Evolutionary conservation across 768 basidiomycete genomes (phyloP), one percentile per base, ranked within the genome.

Genomic region (Hemileccinum rubropunctum): DNA sequence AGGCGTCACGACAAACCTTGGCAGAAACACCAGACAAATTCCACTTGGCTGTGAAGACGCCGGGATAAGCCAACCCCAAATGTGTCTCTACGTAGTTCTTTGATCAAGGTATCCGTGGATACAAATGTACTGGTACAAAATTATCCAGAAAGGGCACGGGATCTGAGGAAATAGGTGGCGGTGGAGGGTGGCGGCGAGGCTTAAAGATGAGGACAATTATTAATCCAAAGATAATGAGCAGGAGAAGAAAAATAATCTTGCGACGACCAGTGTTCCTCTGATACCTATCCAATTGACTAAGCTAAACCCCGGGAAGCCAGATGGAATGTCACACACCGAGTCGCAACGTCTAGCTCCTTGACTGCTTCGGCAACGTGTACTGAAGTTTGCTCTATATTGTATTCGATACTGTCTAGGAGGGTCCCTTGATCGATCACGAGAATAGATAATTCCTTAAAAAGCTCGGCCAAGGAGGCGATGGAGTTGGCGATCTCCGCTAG

Each of bases 381-480:
- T 15, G 87, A 87, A 5, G 95, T 91, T 67, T 90, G 86, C 68
- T 98, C 93, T 45, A 99, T 89, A 66, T 99, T 99, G 72, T 92
- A 99, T 70, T 99, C 97, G 48, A 98, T 81, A 33, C 91, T 93
- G 70, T 98, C 97, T 48, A 98, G 78, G 28, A 99, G 80, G 26
- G 95, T 98, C 26, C 97, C 97, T 63, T 99, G 97, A 71, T 98
- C 97, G 55, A 98, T 98, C 51, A 99, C 92, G 48, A 99, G 81
- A 32, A 80, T 79, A 13, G 88, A 89, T 40, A 99, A 76, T 65
- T 99, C 97, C 61, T 95, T 93, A 79, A 99, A 99, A 44, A 99
- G 79, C 61, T 95, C 95, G 1, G 95, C 95, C 26, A 99, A 78
- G 38, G 83, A 82, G 36, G 88, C 82, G 58, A 99, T 99, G 18